Evolutionary conservation across 768 basidiomycete genomes (phyloP).

Genomic region (Phaffia tasmanica): DNA sequence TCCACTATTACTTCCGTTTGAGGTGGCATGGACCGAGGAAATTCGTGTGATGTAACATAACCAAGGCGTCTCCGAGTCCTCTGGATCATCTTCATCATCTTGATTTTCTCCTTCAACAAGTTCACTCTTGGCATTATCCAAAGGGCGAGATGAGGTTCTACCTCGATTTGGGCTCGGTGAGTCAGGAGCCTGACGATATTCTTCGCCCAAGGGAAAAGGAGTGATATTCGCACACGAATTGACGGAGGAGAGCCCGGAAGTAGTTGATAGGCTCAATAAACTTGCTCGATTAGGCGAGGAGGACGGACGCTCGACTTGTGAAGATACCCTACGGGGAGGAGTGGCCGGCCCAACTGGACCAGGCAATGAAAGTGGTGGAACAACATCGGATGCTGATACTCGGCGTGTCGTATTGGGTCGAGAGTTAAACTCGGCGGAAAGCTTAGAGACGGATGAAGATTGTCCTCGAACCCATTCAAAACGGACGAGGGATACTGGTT

Average conservation of each 20-base stretch:
- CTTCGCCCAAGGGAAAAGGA: neutral
- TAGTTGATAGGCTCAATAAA: neutral
- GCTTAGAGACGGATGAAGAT: too few relatives aligned
- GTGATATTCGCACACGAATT: neutral
- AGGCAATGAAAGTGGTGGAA: neutral
- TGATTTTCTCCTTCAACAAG: neutral
- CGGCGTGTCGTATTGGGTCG: neutral
- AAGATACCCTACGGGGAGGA: too few relatives aligned
- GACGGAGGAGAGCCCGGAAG: constrained; percentile 1
- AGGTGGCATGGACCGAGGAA: neutral
- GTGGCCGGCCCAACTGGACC: too few relatives aligned
- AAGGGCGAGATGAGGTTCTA: neutral
- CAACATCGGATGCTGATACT: neutral
- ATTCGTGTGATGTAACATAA: constrained; percentile 1
- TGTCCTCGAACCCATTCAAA: constrained; percentile 22
- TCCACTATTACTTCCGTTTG: neutral
- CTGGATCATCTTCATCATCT: constrained; percentile 16
- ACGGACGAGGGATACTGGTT: constrained; percentile 7
- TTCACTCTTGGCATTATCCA: too few relatives aligned
- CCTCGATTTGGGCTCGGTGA: neutral
- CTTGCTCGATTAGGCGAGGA: too few relatives aligned
- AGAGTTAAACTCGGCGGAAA: neutral
- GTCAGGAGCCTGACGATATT: neutral
- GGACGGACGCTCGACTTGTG: too few relatives aligned
- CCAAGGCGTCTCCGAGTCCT: constrained; percentile 24